A percentile compares a stretch with the other conserved stretches of the same genome.
Conservation (phyloP, 768 basidiomycete genomes). For the Trametes cingulata region DNA sequence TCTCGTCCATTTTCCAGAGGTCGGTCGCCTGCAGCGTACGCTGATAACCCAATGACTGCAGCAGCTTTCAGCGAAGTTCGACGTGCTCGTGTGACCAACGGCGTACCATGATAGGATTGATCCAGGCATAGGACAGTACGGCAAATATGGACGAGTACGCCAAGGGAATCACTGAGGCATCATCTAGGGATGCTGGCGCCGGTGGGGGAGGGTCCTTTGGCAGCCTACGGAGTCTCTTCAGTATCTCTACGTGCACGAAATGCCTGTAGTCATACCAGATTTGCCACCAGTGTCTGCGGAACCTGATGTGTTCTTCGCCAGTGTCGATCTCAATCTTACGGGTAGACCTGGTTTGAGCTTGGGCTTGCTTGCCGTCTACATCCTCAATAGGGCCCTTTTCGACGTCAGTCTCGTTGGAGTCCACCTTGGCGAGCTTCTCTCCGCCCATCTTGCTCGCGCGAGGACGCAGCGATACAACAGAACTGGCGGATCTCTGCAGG, state of each 20-base stretch:
- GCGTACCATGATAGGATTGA: conserved; percentile 56
- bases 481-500: too few relatives aligned
- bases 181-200: conserved; percentile 54
- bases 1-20: conserved; percentile 63
- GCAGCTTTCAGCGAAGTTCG: not conserved
- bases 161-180: conserved; percentile 61
- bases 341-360: not conserved
- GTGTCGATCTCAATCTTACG: conserved; percentile 29
- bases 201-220: conserved; percentile 61
- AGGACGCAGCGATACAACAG: too few relatives aligned
- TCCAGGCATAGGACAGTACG: conserved; percentile 65
- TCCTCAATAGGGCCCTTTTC: conserved; percentile 10
- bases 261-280: conserved; percentile 42
- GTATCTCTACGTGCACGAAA: too few relatives aligned
- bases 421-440: conserved; percentile 10
- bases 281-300: conserved; percentile 54
- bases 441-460: not conserved
- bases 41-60: conserved; percentile 62
- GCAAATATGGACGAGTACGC: conserved; percentile 58
- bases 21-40: conserved; percentile 74
- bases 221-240: conserved; percentile 41
- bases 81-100: not conserved
- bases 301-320: conserved; percentile 37
- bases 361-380: not conserved
- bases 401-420: conserved; percentile 15